Evolutionary conservation across 768 basidiomycete species (phyloP), one percentile per base, ranked within the genome.

Genomic region (Lyophyllum semitale): DNA sequence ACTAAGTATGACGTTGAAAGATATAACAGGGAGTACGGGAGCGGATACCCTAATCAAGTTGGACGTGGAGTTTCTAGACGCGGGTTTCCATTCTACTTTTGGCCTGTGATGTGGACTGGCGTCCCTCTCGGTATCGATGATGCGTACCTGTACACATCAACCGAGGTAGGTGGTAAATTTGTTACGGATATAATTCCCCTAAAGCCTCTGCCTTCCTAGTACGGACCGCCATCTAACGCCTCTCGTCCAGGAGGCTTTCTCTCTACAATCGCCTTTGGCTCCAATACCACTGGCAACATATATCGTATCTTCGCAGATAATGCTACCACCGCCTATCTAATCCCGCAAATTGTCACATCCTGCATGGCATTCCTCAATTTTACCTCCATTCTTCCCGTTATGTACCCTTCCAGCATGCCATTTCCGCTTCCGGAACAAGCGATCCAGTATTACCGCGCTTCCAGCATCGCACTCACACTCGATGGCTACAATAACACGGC

Each of bases 371-470:
- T 37, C 25, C 37, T 57, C 43, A 48, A 53, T 35, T 22, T 47
- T 6, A 35, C 50, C 0, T 42, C 55, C 32, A 25, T 48, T 4
- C 27, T n/a, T 3, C 55, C 55, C 8, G 22, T 33, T 15, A 45
- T 49, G 9, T 54, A 51, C 27, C 45, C 41, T 11, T 20, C 29
- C 13, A n/a, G n/a, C n/a, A 35, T 35, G 9, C 54, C 58, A 1
- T 59, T 65, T 20, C 69, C 75, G 18, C 60, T 57, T 35, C 76
- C 85, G 0, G 80, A 84, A 59, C 78, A 85, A 60, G 79, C 75
- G 0, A 62, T 88, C n/a, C 81, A 88, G 54, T 89, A 88, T 65
- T 89, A 84, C 62, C 83, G 87, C 29, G 80, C 84, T 2, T 84
- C 83, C 60, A 84, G 79, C 53, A 75, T 85, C 37, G 80, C 76